Conservation (phyloP, 345 rosid species). For the Bruguiera parviflora region DNA sequence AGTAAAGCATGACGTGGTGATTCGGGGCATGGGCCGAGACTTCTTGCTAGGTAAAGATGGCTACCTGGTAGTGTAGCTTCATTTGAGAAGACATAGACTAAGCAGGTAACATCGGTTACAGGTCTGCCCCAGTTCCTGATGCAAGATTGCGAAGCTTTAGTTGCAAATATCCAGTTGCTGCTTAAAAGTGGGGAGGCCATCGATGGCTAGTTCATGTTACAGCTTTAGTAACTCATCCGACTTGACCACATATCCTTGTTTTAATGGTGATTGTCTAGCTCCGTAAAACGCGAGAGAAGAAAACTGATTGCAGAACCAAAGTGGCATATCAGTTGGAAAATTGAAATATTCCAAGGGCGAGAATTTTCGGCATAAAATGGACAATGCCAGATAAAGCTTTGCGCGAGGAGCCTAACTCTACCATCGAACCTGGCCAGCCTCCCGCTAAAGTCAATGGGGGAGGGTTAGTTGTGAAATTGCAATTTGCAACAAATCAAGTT, state of each 20-base stretch:
- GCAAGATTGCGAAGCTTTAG: slow-evolving; percentile 68
- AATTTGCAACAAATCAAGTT: too few species aligned
- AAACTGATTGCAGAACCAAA: neutral
- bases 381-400: too few species aligned
- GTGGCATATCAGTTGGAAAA: neutral
- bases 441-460: too few species aligned
- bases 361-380: too few species aligned
- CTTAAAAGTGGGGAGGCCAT: slow-evolving; percentile 74
- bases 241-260: slow-evolving; percentile 88
- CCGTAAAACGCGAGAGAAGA: slow-evolving; percentile 30
- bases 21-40: slow-evolving; percentile 70
- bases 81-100: slow-evolving; percentile 89
- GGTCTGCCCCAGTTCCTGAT: slow-evolving; percentile 79
- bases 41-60: slow-evolving; percentile 70
- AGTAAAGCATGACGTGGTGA: slow-evolving; percentile 81
- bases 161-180: slow-evolving; percentile 76
- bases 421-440: too few species aligned
- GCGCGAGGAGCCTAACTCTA: too few species aligned
- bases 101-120: slow-evolving; percentile 69
- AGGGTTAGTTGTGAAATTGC: too few species aligned
- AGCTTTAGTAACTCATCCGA: slow-evolving; percentile 77
- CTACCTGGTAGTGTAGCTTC: slow-evolving; percentile 92
- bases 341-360: neutral
- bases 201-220: slow-evolving; percentile 78
- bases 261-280: slow-evolving; percentile 88